A percentile compares a stretch with the other conserved stretches of the same genome.
These are phyloP conservation scores for Colletotrichum siamense DNA, from an alignment of 2,329 filamentous ascomycete species.

Conservation along the genomic window DNA sequence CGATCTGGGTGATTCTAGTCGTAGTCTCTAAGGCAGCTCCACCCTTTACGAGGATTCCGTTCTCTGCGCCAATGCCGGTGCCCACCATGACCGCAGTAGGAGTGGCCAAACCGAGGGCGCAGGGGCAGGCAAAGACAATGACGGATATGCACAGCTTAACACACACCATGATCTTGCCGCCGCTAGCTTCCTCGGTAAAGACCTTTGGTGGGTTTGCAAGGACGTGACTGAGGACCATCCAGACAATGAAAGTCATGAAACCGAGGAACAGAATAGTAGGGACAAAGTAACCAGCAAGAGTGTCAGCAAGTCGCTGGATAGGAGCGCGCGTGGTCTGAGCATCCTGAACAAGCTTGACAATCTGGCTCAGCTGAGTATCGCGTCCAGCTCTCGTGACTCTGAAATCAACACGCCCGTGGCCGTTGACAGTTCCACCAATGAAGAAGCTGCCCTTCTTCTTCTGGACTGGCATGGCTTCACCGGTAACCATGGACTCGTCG, in stretches of 20 bases:
- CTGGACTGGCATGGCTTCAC: constrained; percentile 92
- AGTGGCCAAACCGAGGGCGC: constrained; percentile 92
- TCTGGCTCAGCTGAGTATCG: constrained; percentile 96
- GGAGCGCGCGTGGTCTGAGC: constrained; percentile 94
- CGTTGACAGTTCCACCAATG: constrained; percentile 95
- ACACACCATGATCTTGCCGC: constrained; percentile 95
- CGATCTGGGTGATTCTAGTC: constrained; percentile 87
- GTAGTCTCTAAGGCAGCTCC: constrained; percentile 90
- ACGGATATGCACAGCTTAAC: constrained; percentile 97
- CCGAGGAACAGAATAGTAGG: constrained; percentile 87
- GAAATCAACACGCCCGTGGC: constrained; percentile 89
- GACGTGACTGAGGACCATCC: constrained; percentile 94
- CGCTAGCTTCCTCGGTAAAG: constrained; percentile 80
- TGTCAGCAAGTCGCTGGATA: constrained; percentile 91
- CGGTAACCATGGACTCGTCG: constrained; percentile 98
- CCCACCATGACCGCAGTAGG: constrained; percentile 99
- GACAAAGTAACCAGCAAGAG: constrained; percentile 91
- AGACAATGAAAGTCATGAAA: constrained; percentile 81
- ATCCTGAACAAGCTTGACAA: constrained; percentile 97
- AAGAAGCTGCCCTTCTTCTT: constrained; percentile 82
- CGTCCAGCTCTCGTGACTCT: constrained; percentile 90
- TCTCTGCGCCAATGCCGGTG: constrained; percentile 93
- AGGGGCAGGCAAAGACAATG: constrained; percentile 97
- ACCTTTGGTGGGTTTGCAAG: constrained; percentile 85
- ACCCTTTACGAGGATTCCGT: constrained; percentile 97